phyloP scores from a whole-genome alignment of 1,139 yeast genomes.

The Diutina catenulata region DNA sequence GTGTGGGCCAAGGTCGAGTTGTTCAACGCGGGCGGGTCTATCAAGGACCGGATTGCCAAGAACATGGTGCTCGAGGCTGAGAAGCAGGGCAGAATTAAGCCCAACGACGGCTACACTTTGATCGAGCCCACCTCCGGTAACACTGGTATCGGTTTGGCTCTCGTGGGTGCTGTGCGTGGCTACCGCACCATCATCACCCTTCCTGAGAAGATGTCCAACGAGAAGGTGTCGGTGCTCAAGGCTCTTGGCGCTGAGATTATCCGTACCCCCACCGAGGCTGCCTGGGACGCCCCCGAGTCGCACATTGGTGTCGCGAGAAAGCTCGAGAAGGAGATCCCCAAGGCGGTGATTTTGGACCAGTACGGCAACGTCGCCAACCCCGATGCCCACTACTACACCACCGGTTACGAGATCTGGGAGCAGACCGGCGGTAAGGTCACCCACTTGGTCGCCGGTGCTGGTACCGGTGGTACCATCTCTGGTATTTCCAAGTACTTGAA shows the following conservation, averaged over 20 bases:
- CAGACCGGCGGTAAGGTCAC: slow-evolving; percentile 66
- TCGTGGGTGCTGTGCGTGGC: slow-evolving; percentile 79
- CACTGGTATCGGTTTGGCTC: slow-evolving; percentile 82
- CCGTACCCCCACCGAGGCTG: slow-evolving; percentile 88
- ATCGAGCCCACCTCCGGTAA: slow-evolving; percentile 88
- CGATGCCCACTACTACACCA: slow-evolving; percentile 72
- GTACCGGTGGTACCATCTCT: slow-evolving; percentile 77
- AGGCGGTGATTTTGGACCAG: slow-evolving; percentile 78
- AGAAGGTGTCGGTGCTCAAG: slow-evolving; percentile 77
- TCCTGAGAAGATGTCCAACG: slow-evolving; percentile 91
- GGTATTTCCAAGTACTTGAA: slow-evolving; percentile 73
- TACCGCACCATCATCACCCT: slow-evolving; percentile 80
- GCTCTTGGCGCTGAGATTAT: slow-evolving; percentile 88
- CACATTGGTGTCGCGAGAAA: slow-evolving; percentile 84
- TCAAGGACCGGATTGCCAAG: slow-evolving; percentile 54
- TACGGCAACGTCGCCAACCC: slow-evolving; percentile 75
- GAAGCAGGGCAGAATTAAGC: slow-evolving; percentile 64
- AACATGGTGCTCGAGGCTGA: slow-evolving; percentile 80
- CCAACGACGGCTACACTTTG: slow-evolving; percentile 55
- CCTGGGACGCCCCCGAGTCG: slow-evolving; percentile 88
- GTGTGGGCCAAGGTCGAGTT: slow-evolving; percentile 50
- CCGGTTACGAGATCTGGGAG: slow-evolving; percentile 80
- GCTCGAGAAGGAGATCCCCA: slow-evolving; percentile 75
- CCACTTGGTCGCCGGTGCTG: slow-evolving; percentile 82
- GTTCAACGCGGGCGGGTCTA: slow-evolving; percentile 63